Evolutionary conservation across 768 basidiomycete genomes (phyloP).

Genomic region (Leccinum olivaceopallidum): DNA sequence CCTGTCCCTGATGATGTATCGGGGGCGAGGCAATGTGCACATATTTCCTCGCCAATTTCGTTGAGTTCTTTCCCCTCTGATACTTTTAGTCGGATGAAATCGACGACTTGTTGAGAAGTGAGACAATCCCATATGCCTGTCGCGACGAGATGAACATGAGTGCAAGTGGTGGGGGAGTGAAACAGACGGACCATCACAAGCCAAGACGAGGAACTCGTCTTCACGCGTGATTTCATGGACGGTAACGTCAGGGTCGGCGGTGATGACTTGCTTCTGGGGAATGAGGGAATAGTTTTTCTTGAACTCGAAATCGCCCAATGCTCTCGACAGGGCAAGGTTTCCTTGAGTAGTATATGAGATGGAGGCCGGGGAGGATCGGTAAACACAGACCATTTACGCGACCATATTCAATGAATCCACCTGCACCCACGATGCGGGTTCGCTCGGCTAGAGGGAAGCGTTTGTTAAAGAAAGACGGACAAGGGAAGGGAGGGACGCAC

Average conservation of each 20-base stretch:
- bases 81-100: constrained; percentile 81
- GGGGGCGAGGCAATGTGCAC: constrained; percentile 91
- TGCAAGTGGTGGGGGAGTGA: not conserved
- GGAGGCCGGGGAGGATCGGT: not conserved
- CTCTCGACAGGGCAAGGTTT: constrained; percentile 92
- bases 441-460: constrained; percentile 61
- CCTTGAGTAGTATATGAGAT: constrained; percentile 47
- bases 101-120: constrained; percentile 87
- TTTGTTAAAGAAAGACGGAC: not conserved
- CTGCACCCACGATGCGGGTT: constrained; percentile 82
- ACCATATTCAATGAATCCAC: constrained; percentile 95
- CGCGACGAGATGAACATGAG: constrained; percentile 9
- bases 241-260: constrained; percentile 89
- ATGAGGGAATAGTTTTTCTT: constrained; percentile 85
- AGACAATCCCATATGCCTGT: constrained; percentile 98
- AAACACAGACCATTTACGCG: constrained; percentile 85
- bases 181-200: constrained; percentile 82
- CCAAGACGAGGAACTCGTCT: constrained; percentile 95
- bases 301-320: constrained; percentile 97
- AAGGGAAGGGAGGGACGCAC: constrained; percentile 43
- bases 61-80: constrained; percentile 74
- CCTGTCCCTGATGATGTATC: constrained; percentile 89
- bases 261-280: constrained; percentile 93
- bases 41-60: constrained; percentile 89
- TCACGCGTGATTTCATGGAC: constrained; percentile 80